phyloP scores from a whole-genome alignment of 441 rosid genomes.

The Erodium chrysanthum region DNA sequence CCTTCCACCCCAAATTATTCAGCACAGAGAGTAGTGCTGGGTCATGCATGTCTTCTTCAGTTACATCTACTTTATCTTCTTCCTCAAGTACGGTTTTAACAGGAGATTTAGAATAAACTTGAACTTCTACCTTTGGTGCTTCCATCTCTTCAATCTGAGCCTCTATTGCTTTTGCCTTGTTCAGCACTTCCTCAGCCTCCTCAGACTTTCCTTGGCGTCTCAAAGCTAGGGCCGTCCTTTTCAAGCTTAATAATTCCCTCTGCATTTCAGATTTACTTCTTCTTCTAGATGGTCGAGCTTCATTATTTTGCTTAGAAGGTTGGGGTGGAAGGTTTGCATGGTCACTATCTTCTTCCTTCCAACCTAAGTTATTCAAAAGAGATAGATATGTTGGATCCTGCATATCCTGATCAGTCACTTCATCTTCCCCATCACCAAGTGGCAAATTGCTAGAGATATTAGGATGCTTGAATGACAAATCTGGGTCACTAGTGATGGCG shows the following conservation, averaged over 20 bases:
- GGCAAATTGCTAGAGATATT: constrained; percentile 19
- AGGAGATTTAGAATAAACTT: constrained; percentile 22
- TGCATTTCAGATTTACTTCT: constrained; percentile 69
- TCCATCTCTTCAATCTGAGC: constrained; percentile 52
- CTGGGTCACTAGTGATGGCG: constrained; percentile 13
- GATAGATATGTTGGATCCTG: constrained; percentile 54
- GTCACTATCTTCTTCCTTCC: constrained; percentile 48
- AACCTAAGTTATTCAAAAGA: constrained; percentile 49
- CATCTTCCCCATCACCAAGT: constrained; percentile 38
- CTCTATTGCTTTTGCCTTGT: constrained; percentile 52
- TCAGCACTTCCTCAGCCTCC: constrained; percentile 68
- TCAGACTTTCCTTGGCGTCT: constrained; percentile 70
- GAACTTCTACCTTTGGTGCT: constrained; percentile 31
- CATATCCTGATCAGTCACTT: constrained; percentile 62
- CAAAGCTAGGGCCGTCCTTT: constrained; percentile 68
- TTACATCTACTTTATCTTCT: constrained; percentile 34
- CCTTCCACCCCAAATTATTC: constrained; percentile 38
- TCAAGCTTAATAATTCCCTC: constrained; percentile 69
- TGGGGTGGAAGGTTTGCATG: constrained; percentile 17
- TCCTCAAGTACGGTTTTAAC: constrained; percentile 23
- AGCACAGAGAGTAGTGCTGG: constrained; percentile 41
- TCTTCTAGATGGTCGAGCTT: constrained; percentile 25
- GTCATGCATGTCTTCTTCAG: constrained; percentile 51
- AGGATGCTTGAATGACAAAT: too few relatives aligned
- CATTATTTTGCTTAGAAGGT: constrained; percentile 23